phyloP scores from a whole-genome alignment of 2,329 filamentous ascomycete genomes.

The Pyrenochaeta sp. region DNA sequence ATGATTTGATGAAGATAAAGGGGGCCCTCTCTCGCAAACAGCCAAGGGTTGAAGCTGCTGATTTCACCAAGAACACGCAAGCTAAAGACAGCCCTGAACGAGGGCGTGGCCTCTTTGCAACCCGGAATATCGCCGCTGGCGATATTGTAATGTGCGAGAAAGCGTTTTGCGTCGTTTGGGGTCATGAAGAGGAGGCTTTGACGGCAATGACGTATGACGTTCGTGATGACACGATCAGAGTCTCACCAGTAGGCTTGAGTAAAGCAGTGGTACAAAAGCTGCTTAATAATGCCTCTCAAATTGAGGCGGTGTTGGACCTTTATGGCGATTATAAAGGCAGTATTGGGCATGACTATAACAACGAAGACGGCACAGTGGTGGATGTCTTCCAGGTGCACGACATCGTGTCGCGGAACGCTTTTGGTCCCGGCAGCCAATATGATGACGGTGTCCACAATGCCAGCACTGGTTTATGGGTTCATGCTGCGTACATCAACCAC shows the following conservation, averaged over 20 bases:
- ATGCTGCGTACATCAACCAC: slow-evolving; percentile 56
- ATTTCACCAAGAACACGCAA: slow-evolving; percentile 54
- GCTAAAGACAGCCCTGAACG: slow-evolving; percentile 52
- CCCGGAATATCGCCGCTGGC: slow-evolving; percentile 56
- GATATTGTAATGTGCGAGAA: slow-evolving; percentile 66
- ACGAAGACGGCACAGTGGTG: slow-evolving; percentile 53
- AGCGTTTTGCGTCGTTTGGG: slow-evolving; percentile 57
- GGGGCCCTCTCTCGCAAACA: slow-evolving; percentile 50
- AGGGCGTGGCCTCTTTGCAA: slow-evolving; percentile 63
- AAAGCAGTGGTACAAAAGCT: slow-evolving; percentile 57
- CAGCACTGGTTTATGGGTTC: slow-evolving; percentile 51
- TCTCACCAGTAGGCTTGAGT: slow-evolving; percentile 29
- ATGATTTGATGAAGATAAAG: slow-evolving; percentile 47
- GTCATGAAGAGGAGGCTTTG: slow-evolving; percentile 52
- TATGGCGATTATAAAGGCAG: slow-evolving; percentile 47
- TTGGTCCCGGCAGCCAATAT: slow-evolving; percentile 47
- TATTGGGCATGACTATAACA: slow-evolving; percentile 44
- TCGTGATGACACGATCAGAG: slow-evolving; percentile 45
- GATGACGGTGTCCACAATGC: slow-evolving; percentile 31
- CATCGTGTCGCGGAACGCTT: slow-evolving; percentile 57
- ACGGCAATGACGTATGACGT: slow-evolving; percentile 57
- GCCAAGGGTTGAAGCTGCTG: slow-evolving; percentile 59
- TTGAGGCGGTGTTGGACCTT: slow-evolving; percentile 46
- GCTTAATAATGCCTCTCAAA: slow-evolving; percentile 52
- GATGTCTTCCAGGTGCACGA: slow-evolving; percentile 60